These are phyloP conservation scores for Euphorbia lathyris DNA, from an alignment of 345 rosid genomes.

Conservation along the genomic window DNA sequence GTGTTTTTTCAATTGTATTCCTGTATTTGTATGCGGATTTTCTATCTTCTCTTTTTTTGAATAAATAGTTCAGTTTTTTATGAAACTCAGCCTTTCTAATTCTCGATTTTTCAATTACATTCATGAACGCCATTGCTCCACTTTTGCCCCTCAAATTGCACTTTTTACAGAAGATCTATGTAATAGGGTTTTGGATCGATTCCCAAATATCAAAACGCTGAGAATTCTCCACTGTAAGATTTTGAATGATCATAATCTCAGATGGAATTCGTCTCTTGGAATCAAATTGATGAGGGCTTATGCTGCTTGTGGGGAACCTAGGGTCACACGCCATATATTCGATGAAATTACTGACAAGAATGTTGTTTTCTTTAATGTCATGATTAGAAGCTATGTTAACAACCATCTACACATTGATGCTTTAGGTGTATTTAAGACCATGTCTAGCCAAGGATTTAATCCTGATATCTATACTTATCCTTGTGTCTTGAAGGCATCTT, in stretches of 20 bases:
- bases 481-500: slow-evolving; percentile 69
- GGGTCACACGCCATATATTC: slow-evolving; percentile 53
- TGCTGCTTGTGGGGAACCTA: slow-evolving; percentile 42
- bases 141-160: slow-evolving; percentile 20
- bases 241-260: slow-evolving; percentile 25
- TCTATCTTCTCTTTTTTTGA: not conserved
- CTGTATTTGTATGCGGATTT: not conserved
- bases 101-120: not conserved
- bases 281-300: slow-evolving; percentile 65
- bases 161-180: slow-evolving; percentile 30
- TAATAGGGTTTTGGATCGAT: slow-evolving; percentile 42
- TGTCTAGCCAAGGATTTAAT: slow-evolving; percentile 36
- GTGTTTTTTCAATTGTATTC: not conserved
- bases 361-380: slow-evolving; percentile 62
- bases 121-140: slow-evolving; percentile 40
- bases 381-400: slow-evolving; percentile 70
- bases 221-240: slow-evolving; percentile 43
- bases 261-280: slow-evolving; percentile 42
- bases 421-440: slow-evolving; percentile 37
- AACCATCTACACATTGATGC: slow-evolving; percentile 45
- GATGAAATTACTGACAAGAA: slow-evolving; percentile 63
- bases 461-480: slow-evolving; percentile 73
- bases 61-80: not conserved
- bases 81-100: not conserved
- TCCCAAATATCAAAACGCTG: slow-evolving; percentile 50